Evolutionary conservation across 495 filamentous ascomycete species (phyloP).

Genomic region (Podospora didyma): DNA sequence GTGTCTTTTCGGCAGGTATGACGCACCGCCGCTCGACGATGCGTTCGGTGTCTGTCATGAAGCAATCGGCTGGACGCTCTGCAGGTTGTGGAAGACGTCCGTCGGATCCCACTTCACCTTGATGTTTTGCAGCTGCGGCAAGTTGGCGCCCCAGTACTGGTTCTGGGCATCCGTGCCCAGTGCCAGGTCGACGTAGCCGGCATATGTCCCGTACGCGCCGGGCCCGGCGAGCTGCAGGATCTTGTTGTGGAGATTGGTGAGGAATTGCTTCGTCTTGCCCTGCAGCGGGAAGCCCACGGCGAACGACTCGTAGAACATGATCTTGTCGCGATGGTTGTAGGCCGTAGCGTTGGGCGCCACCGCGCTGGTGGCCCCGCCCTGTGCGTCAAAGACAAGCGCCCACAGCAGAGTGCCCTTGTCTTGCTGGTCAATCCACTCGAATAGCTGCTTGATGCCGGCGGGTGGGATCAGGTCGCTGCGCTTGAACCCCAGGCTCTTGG

Average conservation of each 20-base stretch:
- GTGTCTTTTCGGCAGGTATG: no score
- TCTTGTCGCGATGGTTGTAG: conserved; percentile 56
- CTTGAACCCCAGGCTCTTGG: conserved; percentile 51
- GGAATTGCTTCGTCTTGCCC: conserved; percentile 37
- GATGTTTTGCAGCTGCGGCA: conserved; percentile 43
- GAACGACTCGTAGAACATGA: conserved; percentile 58
- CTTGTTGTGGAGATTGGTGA: conserved; percentile 45
- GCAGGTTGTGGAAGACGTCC: conserved; percentile 61
- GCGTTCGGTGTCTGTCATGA: no score
- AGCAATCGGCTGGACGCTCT: conserved; percentile 43
- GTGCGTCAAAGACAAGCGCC: conserved; percentile 54
- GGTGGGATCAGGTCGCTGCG: conserved; percentile 40
- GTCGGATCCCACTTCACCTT: conserved; percentile 54
- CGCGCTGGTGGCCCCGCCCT: conserved; percentile 50
- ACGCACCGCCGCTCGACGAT: no score
- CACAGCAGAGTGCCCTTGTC: conserved; percentile 48
- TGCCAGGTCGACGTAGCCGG: conserved; percentile 68
- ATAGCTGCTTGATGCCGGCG: conserved; percentile 38
- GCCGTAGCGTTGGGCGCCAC: conserved; percentile 44
- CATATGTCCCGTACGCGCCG: conserved; percentile 52
- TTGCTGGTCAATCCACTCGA: conserved; percentile 46
- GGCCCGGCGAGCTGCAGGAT: conserved; percentile 26
- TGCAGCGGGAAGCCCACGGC: conserved; percentile 47
- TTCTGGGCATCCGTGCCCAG: conserved; percentile 41
- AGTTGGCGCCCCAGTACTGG: conserved; percentile 55